Conservation (phyloP, 352 stramenopile genomes). For the Globisporangium parvum region DNA sequence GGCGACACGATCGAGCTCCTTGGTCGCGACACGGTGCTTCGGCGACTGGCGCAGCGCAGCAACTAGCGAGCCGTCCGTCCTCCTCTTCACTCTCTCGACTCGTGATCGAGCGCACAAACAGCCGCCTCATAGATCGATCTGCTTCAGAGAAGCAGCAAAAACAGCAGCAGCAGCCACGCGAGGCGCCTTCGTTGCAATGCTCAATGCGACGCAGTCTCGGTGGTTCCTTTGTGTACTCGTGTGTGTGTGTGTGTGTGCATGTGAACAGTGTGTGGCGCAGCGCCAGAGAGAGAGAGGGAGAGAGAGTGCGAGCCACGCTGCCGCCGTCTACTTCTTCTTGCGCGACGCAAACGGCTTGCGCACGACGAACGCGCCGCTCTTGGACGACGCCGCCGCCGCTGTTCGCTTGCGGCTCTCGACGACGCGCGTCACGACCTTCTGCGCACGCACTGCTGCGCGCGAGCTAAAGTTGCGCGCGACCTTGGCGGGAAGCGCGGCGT, state of each 20-base stretch:
- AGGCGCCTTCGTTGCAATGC: too few species aligned
- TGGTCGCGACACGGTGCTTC: slow-evolving; percentile 49
- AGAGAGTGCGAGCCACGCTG: too few species aligned
- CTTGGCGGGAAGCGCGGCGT: slow-evolving; percentile 12
- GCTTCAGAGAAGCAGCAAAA: too few species aligned
- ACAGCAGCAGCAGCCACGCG: too few species aligned
- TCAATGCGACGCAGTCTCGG: too few species aligned
- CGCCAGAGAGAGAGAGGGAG: too few species aligned
- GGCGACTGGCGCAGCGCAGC: slow-evolving; percentile 25
- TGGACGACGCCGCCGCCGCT: slow-evolving; percentile 15
- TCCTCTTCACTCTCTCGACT: background rate
- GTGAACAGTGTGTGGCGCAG: too few species aligned
- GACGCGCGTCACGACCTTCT: slow-evolving; percentile 8
- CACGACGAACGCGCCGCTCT: slow-evolving; percentile 44
- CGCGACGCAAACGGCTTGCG: slow-evolving; percentile 37
- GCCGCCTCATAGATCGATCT: too few species aligned
- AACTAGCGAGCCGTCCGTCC: background rate
- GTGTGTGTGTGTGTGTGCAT: too few species aligned
- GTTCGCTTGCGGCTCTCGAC: slow-evolving; percentile 10
- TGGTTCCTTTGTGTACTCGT: too few species aligned
- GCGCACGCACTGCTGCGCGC: background rate
- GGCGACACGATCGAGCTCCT: slow-evolving; percentile 81
- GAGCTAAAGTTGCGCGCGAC: slow-evolving; percentile 11
- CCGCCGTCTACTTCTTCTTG: slow-evolving; percentile 26
- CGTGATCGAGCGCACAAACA: too few species aligned